Evolutionary conservation across 2,329 filamentous ascomycete genomes (phyloP).

Genomic region (Didymella exigua): DNA sequence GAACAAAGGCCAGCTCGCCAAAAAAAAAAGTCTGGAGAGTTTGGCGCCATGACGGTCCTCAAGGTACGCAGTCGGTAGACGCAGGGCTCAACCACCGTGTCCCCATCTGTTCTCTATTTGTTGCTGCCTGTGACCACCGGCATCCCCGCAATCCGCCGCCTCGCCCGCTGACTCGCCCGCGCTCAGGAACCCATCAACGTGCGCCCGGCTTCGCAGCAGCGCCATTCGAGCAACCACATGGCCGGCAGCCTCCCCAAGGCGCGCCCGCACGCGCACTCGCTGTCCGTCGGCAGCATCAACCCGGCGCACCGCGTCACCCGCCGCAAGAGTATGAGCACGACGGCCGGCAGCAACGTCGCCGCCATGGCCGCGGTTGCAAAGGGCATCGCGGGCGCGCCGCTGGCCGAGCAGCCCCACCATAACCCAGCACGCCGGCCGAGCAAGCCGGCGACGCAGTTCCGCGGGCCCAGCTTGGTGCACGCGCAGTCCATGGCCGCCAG

Average conservation of each 20-base stretch:
- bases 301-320: constrained; percentile 84
- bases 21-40: constrained; percentile 1
- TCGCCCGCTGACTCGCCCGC: constrained; percentile 34
- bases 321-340: constrained; percentile 88
- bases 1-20: constrained; percentile 8
- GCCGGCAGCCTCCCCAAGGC: constrained; percentile 68
- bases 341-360: constrained; percentile 72
- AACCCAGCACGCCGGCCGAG: constrained; percentile 69
- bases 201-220: constrained; percentile 53
- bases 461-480: constrained; percentile 50
- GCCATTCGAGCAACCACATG: constrained; percentile 54
- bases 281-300: constrained; percentile 78
- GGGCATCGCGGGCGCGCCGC: constrained; percentile 66
- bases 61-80: constrained; percentile 34
- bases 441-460: constrained; percentile 58
- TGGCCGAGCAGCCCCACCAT: constrained; percentile 51
- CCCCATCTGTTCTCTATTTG: neutral
- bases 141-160: constrained; percentile 18
- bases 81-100: neutral
- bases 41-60: constrained; percentile 47
- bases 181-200: constrained; percentile 50
- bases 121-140: neutral
- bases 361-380: constrained; percentile 73
- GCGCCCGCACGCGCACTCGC: constrained; percentile 80
- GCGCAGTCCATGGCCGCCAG: constrained; percentile 68